phyloP scores from a whole-genome alignment of 768 basidiomycete species.

The Holtermannia corniformis region DNA sequence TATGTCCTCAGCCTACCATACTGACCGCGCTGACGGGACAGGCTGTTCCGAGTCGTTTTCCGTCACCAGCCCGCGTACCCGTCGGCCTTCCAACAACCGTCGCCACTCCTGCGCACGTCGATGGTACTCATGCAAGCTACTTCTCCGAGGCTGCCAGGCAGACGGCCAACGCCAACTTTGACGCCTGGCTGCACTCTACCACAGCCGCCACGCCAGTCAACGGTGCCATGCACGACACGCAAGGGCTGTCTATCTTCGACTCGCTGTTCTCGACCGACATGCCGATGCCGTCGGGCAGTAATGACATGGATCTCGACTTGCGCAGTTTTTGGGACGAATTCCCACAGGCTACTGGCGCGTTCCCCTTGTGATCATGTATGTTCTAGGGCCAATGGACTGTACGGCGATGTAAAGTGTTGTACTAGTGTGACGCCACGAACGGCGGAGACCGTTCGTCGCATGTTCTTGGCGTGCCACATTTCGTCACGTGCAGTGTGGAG shows the following conservation, averaged over 20 bases:
- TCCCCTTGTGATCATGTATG: no score
- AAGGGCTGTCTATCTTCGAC: not conserved
- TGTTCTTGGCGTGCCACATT: no score
- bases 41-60: not conserved
- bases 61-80: not conserved
- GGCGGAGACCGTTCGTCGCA: no score
- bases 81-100: not conserved
- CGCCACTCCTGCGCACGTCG: no score
- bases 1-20: slow-evolving; percentile 15
- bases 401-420: no score
- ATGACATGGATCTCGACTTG: no score
- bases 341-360: no score
- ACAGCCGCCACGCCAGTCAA: not conserved
- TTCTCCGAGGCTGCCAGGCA: not conserved
- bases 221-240: not conserved
- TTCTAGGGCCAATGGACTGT: no score
- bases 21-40: not conserved
- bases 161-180: not conserved
- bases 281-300: no score
- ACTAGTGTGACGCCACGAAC: no score
- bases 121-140: not conserved
- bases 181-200: not conserved
- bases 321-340: no score
- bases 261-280: not conserved
- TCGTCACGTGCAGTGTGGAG: no score